Conservation (phyloP, 2,329 filamentous ascomycete species). For the Cladosporium austrohemisphaericum region DNA sequence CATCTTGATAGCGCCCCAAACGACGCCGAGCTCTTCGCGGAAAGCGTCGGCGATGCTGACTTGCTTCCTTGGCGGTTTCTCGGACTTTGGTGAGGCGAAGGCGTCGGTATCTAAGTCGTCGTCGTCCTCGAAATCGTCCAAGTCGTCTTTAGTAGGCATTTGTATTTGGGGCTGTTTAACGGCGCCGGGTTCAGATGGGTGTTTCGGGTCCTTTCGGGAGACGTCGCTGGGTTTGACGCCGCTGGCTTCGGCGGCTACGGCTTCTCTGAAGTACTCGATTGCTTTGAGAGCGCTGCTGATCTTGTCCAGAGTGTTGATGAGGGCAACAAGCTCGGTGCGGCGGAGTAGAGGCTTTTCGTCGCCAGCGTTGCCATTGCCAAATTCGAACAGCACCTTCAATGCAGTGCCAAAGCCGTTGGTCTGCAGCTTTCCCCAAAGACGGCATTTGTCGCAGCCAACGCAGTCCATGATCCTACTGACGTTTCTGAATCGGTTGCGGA, state of each 20-base stretch:
- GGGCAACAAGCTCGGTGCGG: constrained; percentile 85
- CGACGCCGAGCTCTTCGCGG: constrained; percentile 58
- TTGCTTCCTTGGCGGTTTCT: constrained; percentile 33
- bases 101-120: constrained; percentile 18
- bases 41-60: constrained; percentile 56
- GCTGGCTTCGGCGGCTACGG: constrained; percentile 36
- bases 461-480: constrained; percentile 97
- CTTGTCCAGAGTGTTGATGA: constrained; percentile 90
- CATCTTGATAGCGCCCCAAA: constrained; percentile 61
- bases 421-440: constrained; percentile 96
- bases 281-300: constrained; percentile 77
- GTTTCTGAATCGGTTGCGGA: constrained; percentile 94
- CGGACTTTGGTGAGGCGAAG: constrained; percentile 39
- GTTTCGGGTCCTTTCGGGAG: constrained; percentile 29
- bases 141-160: constrained; percentile 21
- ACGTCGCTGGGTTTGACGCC: constrained; percentile 3
- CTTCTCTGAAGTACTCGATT: constrained; percentile 65
- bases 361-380: constrained; percentile 61
- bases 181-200: constrained; percentile 19
- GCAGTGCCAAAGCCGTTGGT: constrained; percentile 92
- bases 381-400: constrained; percentile 93
- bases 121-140: constrained; percentile 28
- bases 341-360: constrained; percentile 66
- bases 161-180: neutral
- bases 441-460: constrained; percentile 96